phyloP scores from a whole-genome alignment of 2,329 filamentous ascomycete species.

The Neurospora sp. region DNA sequence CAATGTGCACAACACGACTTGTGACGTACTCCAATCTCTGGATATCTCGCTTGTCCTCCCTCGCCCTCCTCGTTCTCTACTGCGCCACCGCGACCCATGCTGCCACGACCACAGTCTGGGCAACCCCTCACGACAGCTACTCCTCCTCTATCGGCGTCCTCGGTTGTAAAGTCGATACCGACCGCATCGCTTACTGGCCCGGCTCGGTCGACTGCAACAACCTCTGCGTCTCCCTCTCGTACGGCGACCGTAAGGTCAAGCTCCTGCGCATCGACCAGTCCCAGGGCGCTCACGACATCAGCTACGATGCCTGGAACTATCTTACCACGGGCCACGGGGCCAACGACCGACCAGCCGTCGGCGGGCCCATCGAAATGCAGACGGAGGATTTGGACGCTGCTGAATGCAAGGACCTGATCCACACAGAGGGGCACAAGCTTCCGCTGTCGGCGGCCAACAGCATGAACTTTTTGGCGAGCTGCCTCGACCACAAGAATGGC shows the following conservation, averaged over 20 bases:
- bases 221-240: slow-evolving; percentile 44
- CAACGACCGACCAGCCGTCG: slow-evolving; percentile 31
- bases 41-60: slow-evolving; percentile 6
- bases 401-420: slow-evolving; percentile 40
- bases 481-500: slow-evolving; percentile 29
- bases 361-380: slow-evolving; percentile 41
- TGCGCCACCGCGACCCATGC: slow-evolving; percentile 14
- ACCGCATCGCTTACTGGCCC: slow-evolving; percentile 54
- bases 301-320: slow-evolving; percentile 52
- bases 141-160: slow-evolving; percentile 47
- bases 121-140: slow-evolving; percentile 47
- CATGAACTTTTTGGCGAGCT: slow-evolving; percentile 42
- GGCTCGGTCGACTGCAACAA: slow-evolving; percentile 40
- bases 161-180: slow-evolving; percentile 50
- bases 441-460: slow-evolving; percentile 46
- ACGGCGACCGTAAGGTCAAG: slow-evolving; percentile 38
- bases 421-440: slow-evolving; percentile 37
- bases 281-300: slow-evolving; percentile 45
- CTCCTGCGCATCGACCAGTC: slow-evolving; percentile 50
- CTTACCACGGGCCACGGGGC: slow-evolving; percentile 41
- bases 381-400: slow-evolving; percentile 37
- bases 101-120: slow-evolving; percentile 21
- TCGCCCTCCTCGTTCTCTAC: slow-evolving; percentile 1
- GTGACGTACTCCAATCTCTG: slow-evolving; percentile 9
- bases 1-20: background rate